phyloP scores from a whole-genome alignment of 2,329 filamentous ascomycete species.

The Colletotrichum liriopes region DNA sequence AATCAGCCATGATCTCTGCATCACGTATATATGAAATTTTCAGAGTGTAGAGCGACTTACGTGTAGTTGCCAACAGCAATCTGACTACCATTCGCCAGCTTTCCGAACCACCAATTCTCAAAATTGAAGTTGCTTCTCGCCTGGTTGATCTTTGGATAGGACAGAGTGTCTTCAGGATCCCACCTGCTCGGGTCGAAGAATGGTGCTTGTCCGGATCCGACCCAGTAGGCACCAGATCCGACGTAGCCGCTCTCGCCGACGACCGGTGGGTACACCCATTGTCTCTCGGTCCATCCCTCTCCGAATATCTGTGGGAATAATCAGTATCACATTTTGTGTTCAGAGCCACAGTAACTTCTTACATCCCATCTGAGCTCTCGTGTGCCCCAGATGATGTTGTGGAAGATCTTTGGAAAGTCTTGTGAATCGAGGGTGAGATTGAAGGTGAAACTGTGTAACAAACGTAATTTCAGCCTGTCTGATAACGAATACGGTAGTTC shows the following conservation, averaged over 20 bases:
- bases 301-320: slow-evolving; percentile 53
- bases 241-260: slow-evolving; percentile 57
- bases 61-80: slow-evolving; percentile 59
- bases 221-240: slow-evolving; percentile 55
- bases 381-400: slow-evolving; percentile 44
- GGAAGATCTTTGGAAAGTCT: slow-evolving; percentile 44
- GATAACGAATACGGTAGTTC: neutral
- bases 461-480: neutral
- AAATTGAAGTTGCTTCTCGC: slow-evolving; percentile 32
- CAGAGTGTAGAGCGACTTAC: slow-evolving; percentile 44
- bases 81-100: slow-evolving; percentile 58
- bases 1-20: neutral
- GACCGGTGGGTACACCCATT: slow-evolving; percentile 60
- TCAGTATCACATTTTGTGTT: neutral
- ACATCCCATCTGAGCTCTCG: slow-evolving; percentile 46
- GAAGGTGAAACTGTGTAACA: slow-evolving; percentile 63
- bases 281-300: slow-evolving; percentile 54
- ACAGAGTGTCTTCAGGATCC: slow-evolving; percentile 47
- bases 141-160: slow-evolving; percentile 47
- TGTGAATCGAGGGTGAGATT: slow-evolving; percentile 71
- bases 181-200: slow-evolving; percentile 44
- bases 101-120: slow-evolving; percentile 60
- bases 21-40: neutral
- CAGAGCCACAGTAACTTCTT: neutral
- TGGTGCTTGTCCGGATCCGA: slow-evolving; percentile 32